Percentiles rank a stretch among this genome's conserved stretches.
Conservation (phyloP, 495 filamentous ascomycete genomes). For the Collariella sp. region DNA sequence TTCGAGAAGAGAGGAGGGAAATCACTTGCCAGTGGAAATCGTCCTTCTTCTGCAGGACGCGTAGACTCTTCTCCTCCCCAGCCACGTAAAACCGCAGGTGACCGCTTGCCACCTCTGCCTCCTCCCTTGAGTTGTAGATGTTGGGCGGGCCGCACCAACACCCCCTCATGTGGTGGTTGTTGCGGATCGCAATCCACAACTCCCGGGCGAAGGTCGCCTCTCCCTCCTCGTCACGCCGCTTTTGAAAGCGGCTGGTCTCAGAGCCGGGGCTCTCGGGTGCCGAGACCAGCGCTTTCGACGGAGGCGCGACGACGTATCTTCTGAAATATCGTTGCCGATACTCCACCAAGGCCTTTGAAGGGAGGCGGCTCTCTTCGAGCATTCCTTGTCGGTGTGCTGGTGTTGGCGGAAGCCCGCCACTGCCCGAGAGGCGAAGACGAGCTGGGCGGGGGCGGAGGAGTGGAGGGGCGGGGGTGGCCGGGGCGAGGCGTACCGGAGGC, state of each 20-base stretch:
- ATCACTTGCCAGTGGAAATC: conserved; percentile 20
- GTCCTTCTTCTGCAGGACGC: conserved; percentile 20
- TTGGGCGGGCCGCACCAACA: conserved; percentile 19
- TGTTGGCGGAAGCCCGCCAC: conserved; percentile 3
- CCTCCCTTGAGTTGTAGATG: conserved; percentile 18
- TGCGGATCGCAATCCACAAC: conserved; percentile 20
- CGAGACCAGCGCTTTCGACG: background rate
- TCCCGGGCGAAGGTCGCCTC: conserved; percentile 16
- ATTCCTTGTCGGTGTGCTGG: background rate
- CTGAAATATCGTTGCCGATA: background rate
- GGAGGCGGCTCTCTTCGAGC: background rate
- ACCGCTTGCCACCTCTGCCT: conserved; percentile 16
- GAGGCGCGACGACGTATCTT: conserved; percentile 4
- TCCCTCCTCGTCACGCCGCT: conserved; percentile 12
- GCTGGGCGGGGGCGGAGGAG: background rate
- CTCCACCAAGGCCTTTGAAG: background rate
- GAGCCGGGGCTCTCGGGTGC: conserved; percentile 5
- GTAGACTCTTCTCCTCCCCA: conserved; percentile 8
- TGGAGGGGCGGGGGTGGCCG: background rate
- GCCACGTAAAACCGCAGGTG: conserved; percentile 26
- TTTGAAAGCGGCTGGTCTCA: conserved; percentile 8
- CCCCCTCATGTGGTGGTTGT: conserved; percentile 21
- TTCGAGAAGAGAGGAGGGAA: too few species aligned
- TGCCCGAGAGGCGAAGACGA: conserved; percentile 1
- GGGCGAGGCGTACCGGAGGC: conserved; percentile 5